Conservation (phyloP, 306 rosid species). For the Sindora glabra region DNA sequence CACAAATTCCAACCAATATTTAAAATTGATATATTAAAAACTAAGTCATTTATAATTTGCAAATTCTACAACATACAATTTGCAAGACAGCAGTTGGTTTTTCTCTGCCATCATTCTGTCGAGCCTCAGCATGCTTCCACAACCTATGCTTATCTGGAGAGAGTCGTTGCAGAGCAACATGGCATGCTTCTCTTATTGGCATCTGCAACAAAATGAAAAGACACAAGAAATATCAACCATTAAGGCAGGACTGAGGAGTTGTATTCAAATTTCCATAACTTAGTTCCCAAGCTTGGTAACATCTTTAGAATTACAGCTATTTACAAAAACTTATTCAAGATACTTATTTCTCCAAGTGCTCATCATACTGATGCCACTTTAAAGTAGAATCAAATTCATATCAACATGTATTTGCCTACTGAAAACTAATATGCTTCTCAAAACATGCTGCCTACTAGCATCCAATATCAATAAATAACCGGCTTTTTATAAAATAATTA, state of each 20-base stretch:
- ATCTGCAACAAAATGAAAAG: slow-evolving; percentile 40
- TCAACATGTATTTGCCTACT: background rate
- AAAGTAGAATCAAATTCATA: background rate
- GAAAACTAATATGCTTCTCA: background rate
- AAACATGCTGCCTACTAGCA: background rate
- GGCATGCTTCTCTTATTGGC: slow-evolving; percentile 98
- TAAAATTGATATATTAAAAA: background rate
- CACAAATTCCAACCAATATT: slow-evolving; percentile 7
- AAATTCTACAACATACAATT: slow-evolving; percentile 54
- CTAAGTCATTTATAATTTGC: background rate
- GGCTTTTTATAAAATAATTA: too few species aligned
- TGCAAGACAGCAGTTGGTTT: slow-evolving; percentile 69
- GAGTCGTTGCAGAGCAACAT: slow-evolving; percentile 76
- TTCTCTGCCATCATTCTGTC: slow-evolving; percentile 61
- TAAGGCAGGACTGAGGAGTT: background rate
- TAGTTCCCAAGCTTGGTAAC: background rate
- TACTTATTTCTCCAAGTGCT: background rate
- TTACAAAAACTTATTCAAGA: background rate
- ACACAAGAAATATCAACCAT: slow-evolving; percentile 3
- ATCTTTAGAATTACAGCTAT: background rate
- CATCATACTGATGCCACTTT: background rate
- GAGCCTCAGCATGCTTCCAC: slow-evolving; percentile 92
- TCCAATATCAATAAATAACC: background rate
- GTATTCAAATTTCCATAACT: too few species aligned
- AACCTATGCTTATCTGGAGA: slow-evolving; percentile 80